Conservation (phyloP, 1,284 basidiomycete genomes). For the Trametes hirsuta region DNA sequence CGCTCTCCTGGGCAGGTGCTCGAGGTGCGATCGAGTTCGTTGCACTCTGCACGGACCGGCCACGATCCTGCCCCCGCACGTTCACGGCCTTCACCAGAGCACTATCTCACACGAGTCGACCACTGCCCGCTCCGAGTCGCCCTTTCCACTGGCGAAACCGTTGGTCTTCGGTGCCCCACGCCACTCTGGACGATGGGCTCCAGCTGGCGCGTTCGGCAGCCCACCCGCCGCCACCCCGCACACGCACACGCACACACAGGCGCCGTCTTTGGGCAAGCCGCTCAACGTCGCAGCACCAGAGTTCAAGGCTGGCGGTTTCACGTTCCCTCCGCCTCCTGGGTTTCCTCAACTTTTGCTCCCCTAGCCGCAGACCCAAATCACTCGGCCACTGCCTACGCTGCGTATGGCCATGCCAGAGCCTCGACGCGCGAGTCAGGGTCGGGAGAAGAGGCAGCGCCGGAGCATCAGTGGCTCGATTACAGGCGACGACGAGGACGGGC, state of each 20-base stretch:
- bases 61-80: slow-evolving; percentile 68
- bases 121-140: slow-evolving; percentile 39
- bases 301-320: slow-evolving; percentile 76
- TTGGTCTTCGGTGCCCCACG: slow-evolving; percentile 67
- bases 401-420: slow-evolving; percentile 33
- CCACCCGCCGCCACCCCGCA: slow-evolving; percentile 28
- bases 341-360: slow-evolving; percentile 59
- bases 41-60: slow-evolving; percentile 53
- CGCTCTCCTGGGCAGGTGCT: no score
- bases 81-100: slow-evolving; percentile 55
- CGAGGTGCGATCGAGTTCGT: no score
- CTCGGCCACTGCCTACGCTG: slow-evolving; percentile 39
- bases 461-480: slow-evolving; percentile 45
- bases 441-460: slow-evolving; percentile 75
- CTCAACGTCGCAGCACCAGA: slow-evolving; percentile 79
- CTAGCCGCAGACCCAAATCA: slow-evolving; percentile 34
- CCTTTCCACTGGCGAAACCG: slow-evolving; percentile 80
- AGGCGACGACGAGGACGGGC: slow-evolving; percentile 49
- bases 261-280: slow-evolving; percentile 64
- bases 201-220: slow-evolving; percentile 19
- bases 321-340: slow-evolving; percentile 69
- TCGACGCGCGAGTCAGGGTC: slow-evolving; percentile 54
- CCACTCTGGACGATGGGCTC: slow-evolving; percentile 28
- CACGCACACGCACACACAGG: slow-evolving; percentile 54
- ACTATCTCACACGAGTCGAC: slow-evolving; percentile 28